Evolutionary conservation across 225 moss, liverwort and hornwort genomes (phyloP).

Genomic region (Polytrichum formosum): DNA sequence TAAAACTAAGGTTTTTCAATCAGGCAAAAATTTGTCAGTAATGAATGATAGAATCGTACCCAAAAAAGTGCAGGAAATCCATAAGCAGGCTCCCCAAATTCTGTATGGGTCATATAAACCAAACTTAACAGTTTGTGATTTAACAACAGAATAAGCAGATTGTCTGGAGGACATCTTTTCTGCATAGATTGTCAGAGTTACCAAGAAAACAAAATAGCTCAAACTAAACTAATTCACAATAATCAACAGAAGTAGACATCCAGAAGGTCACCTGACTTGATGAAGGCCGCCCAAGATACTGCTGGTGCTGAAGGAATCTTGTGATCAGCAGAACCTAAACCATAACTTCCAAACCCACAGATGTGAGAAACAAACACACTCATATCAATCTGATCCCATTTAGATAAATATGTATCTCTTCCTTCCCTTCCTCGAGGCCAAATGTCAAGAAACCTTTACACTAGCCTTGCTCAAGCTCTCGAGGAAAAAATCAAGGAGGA

Average conservation of each 20-base stretch:
- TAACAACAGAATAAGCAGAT: too few relatives aligned
- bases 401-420: too few relatives aligned
- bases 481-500: too few relatives aligned
- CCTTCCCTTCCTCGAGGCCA: too few relatives aligned
- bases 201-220: neutral
- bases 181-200: too few relatives aligned
- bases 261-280: constrained; percentile 55
- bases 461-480: too few relatives aligned
- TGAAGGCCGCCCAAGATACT: constrained; percentile 66
- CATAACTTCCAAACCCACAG: too few relatives aligned
- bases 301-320: constrained; percentile 83
- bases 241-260: neutral
- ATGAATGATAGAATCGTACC: constrained; percentile 35
- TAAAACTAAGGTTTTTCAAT: neutral
- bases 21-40: neutral
- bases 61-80: constrained; percentile 89
- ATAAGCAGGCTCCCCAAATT: constrained; percentile 85
- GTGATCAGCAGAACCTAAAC: constrained; percentile 75
- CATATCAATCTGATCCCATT: too few relatives aligned
- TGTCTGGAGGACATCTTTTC: too few relatives aligned
- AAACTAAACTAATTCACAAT: neutral
- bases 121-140: neutral
- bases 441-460: too few relatives aligned
- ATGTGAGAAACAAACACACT: neutral
- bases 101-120: constrained; percentile 27